These are phyloP conservation scores for Luffa aegyptiaca DNA, from an alignment of 306 rosid genomes.

Conservation along the genomic window DNA sequence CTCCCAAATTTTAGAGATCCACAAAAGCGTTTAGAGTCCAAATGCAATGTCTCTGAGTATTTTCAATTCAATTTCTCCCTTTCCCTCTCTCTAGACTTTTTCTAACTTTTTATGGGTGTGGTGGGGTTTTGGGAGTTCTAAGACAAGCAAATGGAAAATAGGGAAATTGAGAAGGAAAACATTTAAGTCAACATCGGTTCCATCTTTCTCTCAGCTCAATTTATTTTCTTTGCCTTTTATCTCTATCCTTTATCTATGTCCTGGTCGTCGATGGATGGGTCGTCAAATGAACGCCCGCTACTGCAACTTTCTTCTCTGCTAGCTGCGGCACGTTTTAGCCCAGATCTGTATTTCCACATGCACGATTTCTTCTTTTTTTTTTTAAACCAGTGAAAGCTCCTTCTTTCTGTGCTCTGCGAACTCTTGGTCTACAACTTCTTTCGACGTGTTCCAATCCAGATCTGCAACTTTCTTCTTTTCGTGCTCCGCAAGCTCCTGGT, in stretches of 20 bases:
- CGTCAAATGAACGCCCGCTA: too few relatives aligned
- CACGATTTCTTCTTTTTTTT: too few relatives aligned
- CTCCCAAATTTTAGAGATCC: neutral
- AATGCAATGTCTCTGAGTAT: neutral
- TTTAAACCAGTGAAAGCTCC: too few relatives aligned
- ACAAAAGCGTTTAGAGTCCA: neutral
- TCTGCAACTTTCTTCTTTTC: too few relatives aligned
- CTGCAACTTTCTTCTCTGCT: too few relatives aligned
- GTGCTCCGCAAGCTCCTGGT: too few relatives aligned
- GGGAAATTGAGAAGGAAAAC: neutral
- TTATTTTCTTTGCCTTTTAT: neutral
- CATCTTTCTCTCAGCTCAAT: neutral
- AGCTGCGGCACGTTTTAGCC: too few relatives aligned
- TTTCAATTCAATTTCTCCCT: neutral
- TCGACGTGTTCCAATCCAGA: too few relatives aligned
- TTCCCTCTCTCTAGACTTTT: neutral
- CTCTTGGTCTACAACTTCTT: too few relatives aligned
- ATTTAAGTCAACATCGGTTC: conserved; percentile 9
- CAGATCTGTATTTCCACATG: too few relatives aligned
- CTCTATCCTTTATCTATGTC: neutral
- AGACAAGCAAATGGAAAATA: neutral
- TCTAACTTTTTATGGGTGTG: neutral
- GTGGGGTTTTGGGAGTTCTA: neutral
- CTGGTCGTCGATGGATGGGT: too few relatives aligned
- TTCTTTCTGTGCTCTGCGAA: too few relatives aligned